Conservation (phyloP, 257 asterid species). For the Fraxinus cuspidata region DNA sequence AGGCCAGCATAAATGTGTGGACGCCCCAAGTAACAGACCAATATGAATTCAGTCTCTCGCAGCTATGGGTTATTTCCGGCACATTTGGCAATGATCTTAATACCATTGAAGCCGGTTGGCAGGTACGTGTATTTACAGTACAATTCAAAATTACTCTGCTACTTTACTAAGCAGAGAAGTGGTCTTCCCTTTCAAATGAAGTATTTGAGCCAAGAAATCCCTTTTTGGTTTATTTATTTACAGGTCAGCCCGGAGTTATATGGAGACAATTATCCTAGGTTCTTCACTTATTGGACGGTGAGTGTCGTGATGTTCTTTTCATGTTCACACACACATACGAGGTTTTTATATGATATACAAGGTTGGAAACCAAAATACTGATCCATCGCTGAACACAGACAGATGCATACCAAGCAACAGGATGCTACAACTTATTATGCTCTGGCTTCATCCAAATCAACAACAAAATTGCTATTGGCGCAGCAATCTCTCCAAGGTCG, state of each 20-base stretch:
- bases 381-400: constrained; percentile 41
- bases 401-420: constrained; percentile 96
- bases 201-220: background rate
- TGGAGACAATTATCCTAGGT: constrained; percentile 87
- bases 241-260: constrained; percentile 87
- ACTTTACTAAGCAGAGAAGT: background rate
- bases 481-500: constrained; percentile 94
- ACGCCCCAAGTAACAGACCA: constrained; percentile 77
- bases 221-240: background rate
- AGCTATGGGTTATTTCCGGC: constrained; percentile 90
- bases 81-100: constrained; percentile 89
- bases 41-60: constrained; percentile 91
- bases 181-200: background rate
- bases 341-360: background rate
- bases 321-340: background rate
- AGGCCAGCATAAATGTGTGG: constrained; percentile 95
- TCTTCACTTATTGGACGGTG: constrained; percentile 95
- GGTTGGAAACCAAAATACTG: background rate
- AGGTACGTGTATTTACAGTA: constrained; percentile 42
- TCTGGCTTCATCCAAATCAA: constrained; percentile 91
- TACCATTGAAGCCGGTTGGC: constrained; percentile 99
- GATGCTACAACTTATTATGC: constrained; percentile 88
- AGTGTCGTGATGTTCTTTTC: constrained; percentile 20
- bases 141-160: constrained; percentile 17
- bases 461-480: constrained; percentile 88